A percentile compares a stretch with the other conserved stretches of the same genome.
Conservation (phyloP, 768 basidiomycete genomes). For the Lentinula raphanica region DNA sequence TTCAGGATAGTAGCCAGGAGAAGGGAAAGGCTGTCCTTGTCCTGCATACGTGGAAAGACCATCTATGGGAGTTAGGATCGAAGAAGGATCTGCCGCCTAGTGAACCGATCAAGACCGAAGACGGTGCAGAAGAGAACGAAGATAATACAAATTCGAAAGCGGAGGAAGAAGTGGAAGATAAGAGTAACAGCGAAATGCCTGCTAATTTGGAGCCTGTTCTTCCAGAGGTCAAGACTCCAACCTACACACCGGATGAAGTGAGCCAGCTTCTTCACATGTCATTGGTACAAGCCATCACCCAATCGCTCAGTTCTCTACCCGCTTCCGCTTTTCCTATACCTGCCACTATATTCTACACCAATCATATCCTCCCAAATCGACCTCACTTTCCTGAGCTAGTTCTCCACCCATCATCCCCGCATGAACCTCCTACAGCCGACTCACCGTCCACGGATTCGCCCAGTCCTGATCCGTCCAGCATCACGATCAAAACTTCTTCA, state of each 20-base stretch:
- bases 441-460: conserved; percentile 20
- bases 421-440: conserved; percentile 13
- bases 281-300: conserved; percentile 61
- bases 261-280: conserved; percentile 53
- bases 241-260: conserved; percentile 34
- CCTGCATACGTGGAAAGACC: conserved; percentile 73
- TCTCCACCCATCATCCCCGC: conserved; percentile 24
- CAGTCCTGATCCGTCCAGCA: conserved; percentile 33
- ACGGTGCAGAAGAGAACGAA: conserved; percentile 12
- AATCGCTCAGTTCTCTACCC: conserved; percentile 41
- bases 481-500: conserved; percentile 74
- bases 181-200: neutral
- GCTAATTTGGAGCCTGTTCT: conserved; percentile 27
- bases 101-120: conserved; percentile 18
- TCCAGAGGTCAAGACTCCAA: conserved; percentile 8
- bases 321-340: conserved; percentile 66
- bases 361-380: conserved; percentile 73
- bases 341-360: conserved; percentile 71
- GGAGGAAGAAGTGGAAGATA: conserved; percentile 11
- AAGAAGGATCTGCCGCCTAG: conserved; percentile 52
- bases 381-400: conserved; percentile 55
- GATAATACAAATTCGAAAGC: conserved; percentile 11
- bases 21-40: conserved; percentile 79
- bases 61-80: conserved; percentile 68
- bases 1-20: conserved; percentile 35